Base-by-base conservation (phyloP, 2,329 filamentous ascomycete species). In the Coleophoma cylindrospora region DNA sequence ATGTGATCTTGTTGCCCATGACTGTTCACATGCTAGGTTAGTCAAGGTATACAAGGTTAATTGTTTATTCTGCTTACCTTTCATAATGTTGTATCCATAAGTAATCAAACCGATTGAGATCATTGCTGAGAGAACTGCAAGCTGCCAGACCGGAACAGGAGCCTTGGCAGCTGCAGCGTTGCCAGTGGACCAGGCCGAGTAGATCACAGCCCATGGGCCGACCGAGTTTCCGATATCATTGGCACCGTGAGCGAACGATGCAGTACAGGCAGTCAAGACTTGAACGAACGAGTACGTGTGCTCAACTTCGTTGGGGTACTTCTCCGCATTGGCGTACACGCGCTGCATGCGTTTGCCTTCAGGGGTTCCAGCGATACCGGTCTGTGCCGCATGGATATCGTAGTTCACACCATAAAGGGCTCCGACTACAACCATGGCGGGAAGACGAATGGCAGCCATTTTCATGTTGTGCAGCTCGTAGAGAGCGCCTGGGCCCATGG, bases 1-100 rank as follows among this genome's bases (percentile, higher is more conserved):
- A 86, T 51, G 85, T 89, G 66, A 88, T 83, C 69, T 87, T 87
- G 76, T 90, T 91, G 48, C 87, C 87, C 86, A 90, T 89, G 68
- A 87, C 83, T 83, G 57, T 55, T 47, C 10, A 13, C 34, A n/a
- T 50, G 61, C 53, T 63, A 55, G 14, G 54, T 56, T 57, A 54
- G 47, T 43, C 36, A 36, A 33, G 48, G 57, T 52, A 60, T 55
- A 54, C 55, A 50, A 34, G 10, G 14, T 47, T n/a, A 43, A 15
- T 8, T 19, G 27, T 27, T 3, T 14, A n/a, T 34, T 3, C n/a
- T 11, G 56, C 76, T 67, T 69, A 82, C 79, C 82, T 72, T 87
- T 89, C 86, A 90, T 90, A 70, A 90, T 90, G 74, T 90, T 89
- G 73, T 89, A 90, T 10, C 86, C 87, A 61, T 89, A 90, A 13